phyloP scores from a whole-genome alignment of 2,329 filamentous ascomycete species.

The Ophiostoma populinum region DNA sequence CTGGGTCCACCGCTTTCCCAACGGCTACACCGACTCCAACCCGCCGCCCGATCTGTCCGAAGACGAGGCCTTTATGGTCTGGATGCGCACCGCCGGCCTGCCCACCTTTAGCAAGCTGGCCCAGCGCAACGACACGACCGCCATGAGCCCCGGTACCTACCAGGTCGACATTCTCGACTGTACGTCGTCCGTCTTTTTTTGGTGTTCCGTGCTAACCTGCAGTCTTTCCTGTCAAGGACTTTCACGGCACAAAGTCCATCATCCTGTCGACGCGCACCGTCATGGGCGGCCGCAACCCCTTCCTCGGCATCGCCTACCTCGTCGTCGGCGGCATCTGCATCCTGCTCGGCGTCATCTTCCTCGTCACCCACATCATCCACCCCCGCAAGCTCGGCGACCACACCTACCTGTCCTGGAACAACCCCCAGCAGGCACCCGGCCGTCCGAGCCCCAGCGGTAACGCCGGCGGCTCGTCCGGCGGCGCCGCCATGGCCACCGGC shows the following conservation, averaged over 20 bases:
- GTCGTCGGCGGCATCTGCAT: conserved; percentile 90
- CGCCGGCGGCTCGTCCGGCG: conserved; percentile 12
- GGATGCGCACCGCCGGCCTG: conserved; percentile 94
- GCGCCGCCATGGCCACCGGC: conserved; percentile 31
- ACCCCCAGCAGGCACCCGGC: conserved; percentile 32
- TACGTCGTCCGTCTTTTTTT: too few species aligned
- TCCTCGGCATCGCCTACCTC: conserved; percentile 90
- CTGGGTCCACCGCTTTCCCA: conserved; percentile 55
- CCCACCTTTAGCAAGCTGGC: conserved; percentile 92
- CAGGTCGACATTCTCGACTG: conserved; percentile 59
- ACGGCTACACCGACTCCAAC: conserved; percentile 47
- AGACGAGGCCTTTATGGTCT: conserved; percentile 83
- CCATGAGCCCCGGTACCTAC: conserved; percentile 58
- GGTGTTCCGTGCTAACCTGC: conserved; percentile 5
- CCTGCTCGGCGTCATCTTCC: conserved; percentile 73
- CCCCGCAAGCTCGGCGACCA: conserved; percentile 97
- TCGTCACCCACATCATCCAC: conserved; percentile 76
- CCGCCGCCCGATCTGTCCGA: conserved; percentile 55
- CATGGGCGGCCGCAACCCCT: conserved; percentile 88
- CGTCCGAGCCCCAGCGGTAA: conserved; percentile 20
- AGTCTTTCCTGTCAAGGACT: conserved; percentile 70
- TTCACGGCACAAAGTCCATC: conserved; percentile 77
- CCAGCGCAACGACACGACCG: conserved; percentile 55
- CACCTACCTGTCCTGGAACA: conserved; percentile 93
- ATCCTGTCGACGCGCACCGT: conserved; percentile 79